These are phyloP conservation scores for Solanum habrochaites DNA, from an alignment of 257 asterid genomes.

Conservation along the genomic window DNA sequence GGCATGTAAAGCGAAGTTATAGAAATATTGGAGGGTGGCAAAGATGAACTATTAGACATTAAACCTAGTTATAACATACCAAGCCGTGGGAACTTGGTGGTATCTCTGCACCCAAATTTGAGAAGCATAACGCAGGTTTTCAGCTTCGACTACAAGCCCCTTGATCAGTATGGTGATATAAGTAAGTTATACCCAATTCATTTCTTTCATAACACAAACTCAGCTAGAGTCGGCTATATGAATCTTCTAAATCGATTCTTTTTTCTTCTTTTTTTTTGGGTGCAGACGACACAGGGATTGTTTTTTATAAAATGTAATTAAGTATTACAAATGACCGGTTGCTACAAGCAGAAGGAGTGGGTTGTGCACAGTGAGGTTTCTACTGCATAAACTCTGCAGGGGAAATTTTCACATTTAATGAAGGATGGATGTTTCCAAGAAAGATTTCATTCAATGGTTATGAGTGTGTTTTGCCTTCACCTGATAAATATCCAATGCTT, in stretches of 20 bases:
- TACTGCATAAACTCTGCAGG: conserved; percentile 38
- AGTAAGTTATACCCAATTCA: conserved; percentile 28
- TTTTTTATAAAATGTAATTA: conserved; percentile 64
- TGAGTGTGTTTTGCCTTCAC: conserved; percentile 62
- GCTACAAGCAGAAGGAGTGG: conserved; percentile 38
- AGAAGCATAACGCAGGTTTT: conserved; percentile 41
- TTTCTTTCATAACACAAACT: background rate
- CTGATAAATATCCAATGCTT: conserved; percentile 50
- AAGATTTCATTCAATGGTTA: conserved; percentile 62
- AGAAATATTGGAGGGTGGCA: conserved; percentile 72
- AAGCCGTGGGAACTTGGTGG: conserved; percentile 73
- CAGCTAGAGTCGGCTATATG: background rate
- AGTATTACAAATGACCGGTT: conserved; percentile 65
- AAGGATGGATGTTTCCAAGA: conserved; percentile 79
- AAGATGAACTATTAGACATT: conserved; percentile 58
- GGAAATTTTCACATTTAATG: conserved; percentile 39
- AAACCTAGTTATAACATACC: conserved; percentile 43
- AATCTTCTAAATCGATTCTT: background rate
- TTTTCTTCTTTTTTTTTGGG: background rate
- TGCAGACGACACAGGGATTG: conserved; percentile 68
- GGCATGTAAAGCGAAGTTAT: conserved; percentile 73
- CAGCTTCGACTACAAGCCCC: conserved; percentile 81
- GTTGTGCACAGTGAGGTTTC: conserved; percentile 67
- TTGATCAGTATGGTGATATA: conserved; percentile 38
- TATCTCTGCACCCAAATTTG: conserved; percentile 68